Evolutionary conservation across 495 filamentous ascomycete genomes (phyloP), one percentile per base, ranked within the genome.

Genomic region (Talaromyces wortmannii): DNA sequence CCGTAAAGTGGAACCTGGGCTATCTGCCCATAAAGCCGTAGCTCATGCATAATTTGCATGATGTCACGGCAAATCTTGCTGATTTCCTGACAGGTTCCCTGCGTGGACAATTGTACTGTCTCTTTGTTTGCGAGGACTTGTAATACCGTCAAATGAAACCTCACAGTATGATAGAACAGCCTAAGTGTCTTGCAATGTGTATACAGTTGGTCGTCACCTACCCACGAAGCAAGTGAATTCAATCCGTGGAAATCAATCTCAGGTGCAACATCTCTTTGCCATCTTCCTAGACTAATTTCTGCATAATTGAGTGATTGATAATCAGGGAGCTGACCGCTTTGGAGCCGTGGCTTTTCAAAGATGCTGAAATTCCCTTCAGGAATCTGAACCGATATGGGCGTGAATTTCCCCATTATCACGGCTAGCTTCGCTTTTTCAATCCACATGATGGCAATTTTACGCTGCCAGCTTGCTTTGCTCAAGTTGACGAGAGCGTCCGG

Each of bases 151-250:
- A 32, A 33, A 4, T 50, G 48, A 32, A 50, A 32, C 18, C 31
- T 31, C 10, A 33, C 48, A 36, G 30, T 50, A 36, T 32, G 8
- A 50, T 50, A 50, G 23, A 32, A 33, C 13, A 50, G 48, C 30
- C 13, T 31, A 13, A 50, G 31, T 16, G 30, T 36, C 32, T 18
- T 15, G 31, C 48, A 50, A 8, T 31, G 30, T 32, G 32, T 33
- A 16, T 50, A 50, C 48, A 50, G 30, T 32, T 50, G 48, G 48
- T 16, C 30, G 30, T 50, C 48, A 16, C 48, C 30, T 31, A 50
- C 48, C 48, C 48, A 50, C 8, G 48, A 36, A 50, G 48, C 48
- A 50, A 31, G 48, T 7, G 48, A 50, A 50, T 50, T 31, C 30
- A 7, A 33, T 32, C 48, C 30, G 7, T 11, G 18, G 30, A 31